These are phyloP conservation scores for Tolypocladium pustulatum DNA, from an alignment of 2,329 filamentous ascomycete species.

Conservation along the genomic window DNA sequence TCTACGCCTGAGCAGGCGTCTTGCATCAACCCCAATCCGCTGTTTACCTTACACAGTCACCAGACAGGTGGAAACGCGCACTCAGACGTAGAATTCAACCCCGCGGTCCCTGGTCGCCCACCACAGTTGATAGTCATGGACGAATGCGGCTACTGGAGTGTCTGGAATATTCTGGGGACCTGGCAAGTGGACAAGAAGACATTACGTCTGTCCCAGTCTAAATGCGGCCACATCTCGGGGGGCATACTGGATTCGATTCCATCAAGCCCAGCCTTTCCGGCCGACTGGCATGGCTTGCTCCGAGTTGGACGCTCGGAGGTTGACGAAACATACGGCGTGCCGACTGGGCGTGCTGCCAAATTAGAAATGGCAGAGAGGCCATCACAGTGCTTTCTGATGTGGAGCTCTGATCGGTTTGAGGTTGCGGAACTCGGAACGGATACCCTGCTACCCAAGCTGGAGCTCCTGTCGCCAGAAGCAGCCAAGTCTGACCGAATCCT, in stretches of 20 bases:
- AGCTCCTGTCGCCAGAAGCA: constrained; percentile 13
- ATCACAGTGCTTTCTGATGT: constrained; percentile 19
- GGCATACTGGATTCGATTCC: constrained; percentile 26
- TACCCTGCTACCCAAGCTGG: constrained; percentile 14
- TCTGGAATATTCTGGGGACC: constrained; percentile 48
- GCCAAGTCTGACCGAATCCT: constrained; percentile 34
- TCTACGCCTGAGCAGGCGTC: constrained; percentile 26
- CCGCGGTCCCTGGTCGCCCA: constrained; percentile 32
- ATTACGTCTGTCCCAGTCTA: constrained; percentile 20
- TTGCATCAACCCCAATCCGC: constrained; percentile 42
- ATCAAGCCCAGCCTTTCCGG: constrained; percentile 12
- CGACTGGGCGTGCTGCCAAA: constrained; percentile 5
- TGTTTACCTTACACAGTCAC: constrained; percentile 39
- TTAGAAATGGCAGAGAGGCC: neutral
- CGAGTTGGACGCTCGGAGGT: constrained; percentile 23
- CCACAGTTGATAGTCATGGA: constrained; percentile 59
- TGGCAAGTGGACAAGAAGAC: constrained; percentile 21
- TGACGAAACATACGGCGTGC: constrained; percentile 11
- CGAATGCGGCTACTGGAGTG: constrained; percentile 52
- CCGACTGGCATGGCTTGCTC: constrained; percentile 31
- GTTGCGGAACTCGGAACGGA: constrained; percentile 25
- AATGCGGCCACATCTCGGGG: constrained; percentile 32
- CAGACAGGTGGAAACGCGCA: constrained; percentile 46
- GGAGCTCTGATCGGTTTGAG: constrained; percentile 24
- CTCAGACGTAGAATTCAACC: constrained; percentile 55